phyloP scores from a whole-genome alignment of 1,284 basidiomycete species.

The Trametes pubescens region DNA sequence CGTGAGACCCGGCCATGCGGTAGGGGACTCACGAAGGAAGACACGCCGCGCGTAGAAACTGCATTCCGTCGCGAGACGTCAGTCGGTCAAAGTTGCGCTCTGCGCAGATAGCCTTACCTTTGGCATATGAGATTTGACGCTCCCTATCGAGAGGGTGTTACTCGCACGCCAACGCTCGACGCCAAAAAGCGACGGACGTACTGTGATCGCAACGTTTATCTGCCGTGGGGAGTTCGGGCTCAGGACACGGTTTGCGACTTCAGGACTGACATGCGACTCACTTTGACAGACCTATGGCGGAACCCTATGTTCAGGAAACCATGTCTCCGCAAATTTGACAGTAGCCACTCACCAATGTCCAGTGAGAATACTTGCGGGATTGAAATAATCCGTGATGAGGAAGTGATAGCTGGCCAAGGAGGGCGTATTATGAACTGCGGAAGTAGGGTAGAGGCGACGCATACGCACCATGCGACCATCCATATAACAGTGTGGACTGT shows the following conservation, averaged over 20 bases:
- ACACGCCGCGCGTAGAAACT: slow-evolving; percentile 16
- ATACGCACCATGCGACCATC: slow-evolving; percentile 16
- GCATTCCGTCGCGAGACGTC: background rate
- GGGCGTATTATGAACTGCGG: background rate
- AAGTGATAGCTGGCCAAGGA: slow-evolving; percentile 10
- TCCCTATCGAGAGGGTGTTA: slow-evolving; percentile 6
- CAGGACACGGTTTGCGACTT: background rate
- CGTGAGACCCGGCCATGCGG: background rate
- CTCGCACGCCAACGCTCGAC: background rate
- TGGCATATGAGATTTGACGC: slow-evolving; percentile 14
- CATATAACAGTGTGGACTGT: slow-evolving; percentile 10
- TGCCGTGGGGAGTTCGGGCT: background rate
- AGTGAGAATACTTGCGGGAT: slow-evolving; percentile 3
- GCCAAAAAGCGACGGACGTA: background rate
- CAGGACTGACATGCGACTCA: background rate
- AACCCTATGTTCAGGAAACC: background rate
- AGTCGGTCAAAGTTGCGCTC: background rate
- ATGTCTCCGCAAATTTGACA: background rate
- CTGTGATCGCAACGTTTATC: slow-evolving; percentile 11
- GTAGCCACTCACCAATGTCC: slow-evolving; percentile 6
- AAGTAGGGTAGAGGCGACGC: background rate
- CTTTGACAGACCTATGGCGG: slow-evolving; percentile 7
- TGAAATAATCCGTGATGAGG: slow-evolving; percentile 12
- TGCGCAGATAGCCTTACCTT: background rate
- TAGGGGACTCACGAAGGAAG: slow-evolving; percentile 2